Conservation (phyloP, 352 stramenopile genomes). For the Phytopythium mirpurense region DNA sequence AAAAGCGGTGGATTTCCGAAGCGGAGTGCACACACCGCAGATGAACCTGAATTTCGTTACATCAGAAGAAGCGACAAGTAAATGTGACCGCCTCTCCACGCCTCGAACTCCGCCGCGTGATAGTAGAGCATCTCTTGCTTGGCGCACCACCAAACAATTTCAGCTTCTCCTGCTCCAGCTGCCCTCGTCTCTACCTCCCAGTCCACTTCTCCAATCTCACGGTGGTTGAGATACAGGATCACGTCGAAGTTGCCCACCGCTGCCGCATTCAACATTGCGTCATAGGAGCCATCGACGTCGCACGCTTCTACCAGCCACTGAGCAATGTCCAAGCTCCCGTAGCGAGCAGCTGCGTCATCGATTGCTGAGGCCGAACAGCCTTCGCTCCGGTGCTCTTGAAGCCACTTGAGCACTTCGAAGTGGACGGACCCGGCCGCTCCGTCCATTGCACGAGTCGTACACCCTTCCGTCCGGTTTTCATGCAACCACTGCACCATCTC, state of each 20-base stretch:
- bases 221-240: not conserved
- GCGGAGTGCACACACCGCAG: no score
- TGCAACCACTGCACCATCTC: not conserved
- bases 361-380: conserved; percentile 6
- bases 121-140: no score
- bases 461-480: not conserved
- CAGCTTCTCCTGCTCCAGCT: conserved; percentile 7
- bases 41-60: no score
- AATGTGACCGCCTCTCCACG: no score
- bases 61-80: no score
- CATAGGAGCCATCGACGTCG: conserved; percentile 15
- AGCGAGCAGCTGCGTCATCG: conserved; percentile 17
- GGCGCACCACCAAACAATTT: no score
- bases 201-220: not conserved
- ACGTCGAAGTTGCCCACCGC: conserved; percentile 11
- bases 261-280: conserved; percentile 16
- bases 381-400: conserved; percentile 13
- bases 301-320: conserved; percentile 21
- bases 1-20: no score
- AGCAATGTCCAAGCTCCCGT: conserved; percentile 20
- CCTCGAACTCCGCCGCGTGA: no score
- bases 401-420: not conserved
- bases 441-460: not conserved
- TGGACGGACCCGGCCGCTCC: not conserved
- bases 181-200: conserved; percentile 18